phyloP scores from a whole-genome alignment of 75 land plant species.

The Isoetes taiwanensis region DNA sequence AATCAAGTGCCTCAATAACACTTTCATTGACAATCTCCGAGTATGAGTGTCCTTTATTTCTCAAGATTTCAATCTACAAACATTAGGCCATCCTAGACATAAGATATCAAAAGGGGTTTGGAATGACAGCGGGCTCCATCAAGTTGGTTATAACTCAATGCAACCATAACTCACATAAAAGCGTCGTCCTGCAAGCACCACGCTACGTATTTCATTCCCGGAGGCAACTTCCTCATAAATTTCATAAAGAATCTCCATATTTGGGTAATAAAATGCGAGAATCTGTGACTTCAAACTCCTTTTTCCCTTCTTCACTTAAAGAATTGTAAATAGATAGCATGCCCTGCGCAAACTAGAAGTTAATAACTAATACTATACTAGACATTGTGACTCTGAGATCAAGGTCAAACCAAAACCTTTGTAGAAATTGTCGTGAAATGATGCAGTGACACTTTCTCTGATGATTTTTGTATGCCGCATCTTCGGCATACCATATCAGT shows the following conservation, averaged over 20 bases:
- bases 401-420: slow-evolving; percentile 45
- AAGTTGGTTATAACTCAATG: no score
- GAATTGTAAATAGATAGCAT: slow-evolving; percentile 80
- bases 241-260: slow-evolving; percentile 92
- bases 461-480: slow-evolving; percentile 93
- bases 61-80: slow-evolving; percentile 80
- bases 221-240: slow-evolving; percentile 98
- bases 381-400: no score
- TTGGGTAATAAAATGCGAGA: slow-evolving; percentile 89
- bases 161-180: slow-evolving; percentile 66
- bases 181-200: slow-evolving; percentile 91
- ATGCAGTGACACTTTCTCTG: slow-evolving; percentile 78
- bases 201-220: slow-evolving; percentile 94
- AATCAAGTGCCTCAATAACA: slow-evolving; percentile 87
- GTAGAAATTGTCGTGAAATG: slow-evolving; percentile 82
- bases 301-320: slow-evolving; percentile 60
- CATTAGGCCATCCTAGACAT: no score
- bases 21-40: slow-evolving; percentile 95
- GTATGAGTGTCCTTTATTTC: slow-evolving; percentile 93
- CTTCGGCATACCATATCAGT: slow-evolving; percentile 93
- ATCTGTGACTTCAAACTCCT: slow-evolving; percentile 78
- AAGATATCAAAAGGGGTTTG: no score
- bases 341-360: slow-evolving; percentile 36
- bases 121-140: no score
- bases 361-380: no score